Evolutionary conservation across 495 filamentous ascomycete species (phyloP), one percentile per base, ranked within the genome.

Genomic region (Penicillium waksmanii): DNA sequence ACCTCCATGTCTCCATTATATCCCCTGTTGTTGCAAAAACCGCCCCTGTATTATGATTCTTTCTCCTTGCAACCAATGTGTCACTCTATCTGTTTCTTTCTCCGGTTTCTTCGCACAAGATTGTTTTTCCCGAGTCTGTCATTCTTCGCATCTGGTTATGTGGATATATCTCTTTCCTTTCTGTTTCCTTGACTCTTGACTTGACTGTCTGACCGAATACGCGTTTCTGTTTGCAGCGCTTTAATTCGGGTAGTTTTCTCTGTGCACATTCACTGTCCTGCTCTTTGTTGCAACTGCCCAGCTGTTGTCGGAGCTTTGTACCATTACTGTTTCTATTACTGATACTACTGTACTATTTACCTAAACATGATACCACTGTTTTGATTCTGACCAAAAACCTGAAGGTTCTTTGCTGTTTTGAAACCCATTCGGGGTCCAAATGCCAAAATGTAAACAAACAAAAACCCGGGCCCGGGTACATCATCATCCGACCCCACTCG

Each of bases 141-240:
- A 19, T 55, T 54, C 8, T 57, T 68, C 60, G 57, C 58, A 57
- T 64, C 69, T 66, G 69, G 58, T 36, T 67, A 68, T 74, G 69
- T 65, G 56, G 63, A 60, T 65, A 60, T 60, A 21, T 63, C 36
- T 51, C 38, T 34, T 47, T 46, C 34, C 10, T 35, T 17, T 35
- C 33, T 15, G n/a, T 40, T 40, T 3, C 36, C 15, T 40, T n/a
- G 11, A 40, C 36, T 31, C 36, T 31, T 31, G 27, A 48, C 19
- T 46, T 7, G 27, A 23, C 48, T 46, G 40, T 43, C 43, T 47
- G 46, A 44, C 3, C 9, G 44, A 48, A 48, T 7, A 27, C 6
- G 46, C 46, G 46, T 21, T 44, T 23, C 8, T 31, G 27, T 6
- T 49, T 34, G 19, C 27, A 31, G 21, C 46, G 23, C 53, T 44